A percentile compares a stretch with the other conserved stretches of the same genome.
phyloP scores from a whole-genome alignment of 805 yeast species.

The Kodamaea laetipori region DNA sequence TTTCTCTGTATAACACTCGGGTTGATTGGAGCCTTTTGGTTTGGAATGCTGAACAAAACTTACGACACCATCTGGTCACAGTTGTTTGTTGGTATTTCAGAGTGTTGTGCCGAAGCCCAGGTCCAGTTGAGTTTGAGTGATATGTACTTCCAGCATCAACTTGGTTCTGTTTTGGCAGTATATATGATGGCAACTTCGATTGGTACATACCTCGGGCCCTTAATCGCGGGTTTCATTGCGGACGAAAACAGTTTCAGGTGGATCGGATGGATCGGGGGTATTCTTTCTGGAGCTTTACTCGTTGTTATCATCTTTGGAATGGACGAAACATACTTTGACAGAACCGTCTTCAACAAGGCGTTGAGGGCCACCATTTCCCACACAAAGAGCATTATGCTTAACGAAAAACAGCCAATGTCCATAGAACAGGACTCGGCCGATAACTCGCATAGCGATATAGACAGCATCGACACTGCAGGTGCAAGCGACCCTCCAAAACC shows the following conservation, averaged over 20 bases:
- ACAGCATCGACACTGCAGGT: slow-evolving; percentile 3
- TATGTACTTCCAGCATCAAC: slow-evolving; percentile 74
- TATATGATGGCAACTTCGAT: slow-evolving; percentile 75
- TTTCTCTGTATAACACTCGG: slow-evolving; percentile 62
- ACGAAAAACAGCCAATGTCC: slow-evolving; percentile 2
- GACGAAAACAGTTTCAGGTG: slow-evolving; percentile 67
- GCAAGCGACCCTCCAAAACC: slow-evolving; percentile 25
- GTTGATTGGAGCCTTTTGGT: slow-evolving; percentile 69
- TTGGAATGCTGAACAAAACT: slow-evolving; percentile 54
- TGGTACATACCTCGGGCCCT: slow-evolving; percentile 79
- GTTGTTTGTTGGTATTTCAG: slow-evolving; percentile 77
- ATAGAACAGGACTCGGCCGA: slow-evolving; percentile 1
- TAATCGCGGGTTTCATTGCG: slow-evolving; percentile 74
- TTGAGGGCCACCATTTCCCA: slow-evolving; percentile 6
- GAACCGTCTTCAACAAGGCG: slow-evolving; percentile 25
- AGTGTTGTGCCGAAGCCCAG: slow-evolving; percentile 74
- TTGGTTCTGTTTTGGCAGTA: slow-evolving; percentile 69
- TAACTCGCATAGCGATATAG: slow-evolving; percentile 2
- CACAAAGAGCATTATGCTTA: slow-evolving; percentile 7
- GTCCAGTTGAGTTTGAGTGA: slow-evolving; percentile 71
- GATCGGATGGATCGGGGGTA: slow-evolving; percentile 75
- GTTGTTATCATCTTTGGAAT: slow-evolving; percentile 57
- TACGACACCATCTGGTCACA: slow-evolving; percentile 76
- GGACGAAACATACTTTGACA: slow-evolving; percentile 72
- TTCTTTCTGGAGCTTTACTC: slow-evolving; percentile 45